phyloP scores from a whole-genome alignment of 106 monocot species.

The Acanthochlamys bracteata region DNA sequence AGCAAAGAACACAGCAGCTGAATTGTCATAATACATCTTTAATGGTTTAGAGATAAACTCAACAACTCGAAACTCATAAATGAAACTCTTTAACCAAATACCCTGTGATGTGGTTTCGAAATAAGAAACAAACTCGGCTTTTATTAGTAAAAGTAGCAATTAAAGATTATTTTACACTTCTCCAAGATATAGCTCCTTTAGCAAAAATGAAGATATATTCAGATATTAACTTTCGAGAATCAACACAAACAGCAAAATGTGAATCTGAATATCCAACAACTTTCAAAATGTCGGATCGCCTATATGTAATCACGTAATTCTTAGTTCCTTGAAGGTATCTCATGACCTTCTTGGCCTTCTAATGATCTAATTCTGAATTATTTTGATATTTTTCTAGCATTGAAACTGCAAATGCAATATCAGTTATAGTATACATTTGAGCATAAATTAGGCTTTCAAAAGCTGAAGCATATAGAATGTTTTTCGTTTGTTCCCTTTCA shows the following conservation, averaged over 20 bases:
- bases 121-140: neutral
- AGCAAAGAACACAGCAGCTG: constrained; percentile 2
- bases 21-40: constrained; percentile 15
- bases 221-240: neutral
- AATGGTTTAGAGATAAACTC: neutral
- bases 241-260: constrained; percentile 2
- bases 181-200: constrained; percentile 6
- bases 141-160: neutral
- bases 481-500: neutral
- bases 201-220: neutral
- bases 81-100: constrained; percentile 3
- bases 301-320: constrained; percentile 1
- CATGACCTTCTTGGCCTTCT: constrained; percentile 6
- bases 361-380: constrained; percentile 2
- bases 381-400: constrained; percentile 1
- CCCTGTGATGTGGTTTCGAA: constrained; percentile 4
- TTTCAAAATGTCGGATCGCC: neutral
- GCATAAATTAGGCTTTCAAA: neutral
- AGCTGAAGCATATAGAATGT: neutral
- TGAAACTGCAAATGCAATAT: neutral
- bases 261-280: constrained; percentile 6
- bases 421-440: neutral
- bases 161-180: neutral
- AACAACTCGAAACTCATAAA: neutral
- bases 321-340: constrained; percentile 3